Conservation (phyloP, 495 filamentous ascomycete genomes). For the Penicillium canescens region DNA sequence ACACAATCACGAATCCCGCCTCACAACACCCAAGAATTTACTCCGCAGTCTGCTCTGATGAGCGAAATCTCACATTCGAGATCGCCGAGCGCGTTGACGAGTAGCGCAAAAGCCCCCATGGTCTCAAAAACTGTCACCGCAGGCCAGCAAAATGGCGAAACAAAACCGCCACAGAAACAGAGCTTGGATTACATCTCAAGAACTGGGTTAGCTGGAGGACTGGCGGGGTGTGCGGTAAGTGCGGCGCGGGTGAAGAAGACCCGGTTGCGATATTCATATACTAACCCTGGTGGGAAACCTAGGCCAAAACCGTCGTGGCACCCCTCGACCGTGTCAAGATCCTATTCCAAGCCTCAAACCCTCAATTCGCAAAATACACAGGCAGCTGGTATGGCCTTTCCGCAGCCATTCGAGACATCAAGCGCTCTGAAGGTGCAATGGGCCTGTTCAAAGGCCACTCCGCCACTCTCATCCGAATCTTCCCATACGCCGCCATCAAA, state of each 20-base stretch:
- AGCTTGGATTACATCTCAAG: slow-evolving; percentile 80
- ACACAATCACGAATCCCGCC: slow-evolving; percentile 6
- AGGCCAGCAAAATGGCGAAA: slow-evolving; percentile 19
- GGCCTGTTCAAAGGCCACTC: slow-evolving; percentile 93
- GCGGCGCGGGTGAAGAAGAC: background rate
- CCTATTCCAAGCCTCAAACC: slow-evolving; percentile 93
- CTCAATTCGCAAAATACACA: slow-evolving; percentile 88
- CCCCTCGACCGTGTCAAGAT: slow-evolving; percentile 98
- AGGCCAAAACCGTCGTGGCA: slow-evolving; percentile 95
- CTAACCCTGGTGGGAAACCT: slow-evolving; percentile 4
- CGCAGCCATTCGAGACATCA: slow-evolving; percentile 80
- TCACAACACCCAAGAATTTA: slow-evolving; percentile 15
- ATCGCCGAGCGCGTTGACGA: slow-evolving; percentile 19
- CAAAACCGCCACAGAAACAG: slow-evolving; percentile 58
- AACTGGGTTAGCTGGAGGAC: slow-evolving; percentile 80
- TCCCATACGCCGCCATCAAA: slow-evolving; percentile 96
- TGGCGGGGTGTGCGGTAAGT: slow-evolving; percentile 85
- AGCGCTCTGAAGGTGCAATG: slow-evolving; percentile 64
- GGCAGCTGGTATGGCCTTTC: slow-evolving; percentile 82
- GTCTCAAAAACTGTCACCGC: slow-evolving; percentile 5
- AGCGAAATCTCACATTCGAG: slow-evolving; percentile 32
- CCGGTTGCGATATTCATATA: background rate
- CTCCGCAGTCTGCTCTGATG: slow-evolving; percentile 33
- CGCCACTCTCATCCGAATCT: slow-evolving; percentile 90
- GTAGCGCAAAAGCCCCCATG: slow-evolving; percentile 14